These are phyloP conservation scores for Nigrograna mackinnonii DNA, from an alignment of 2,329 filamentous ascomycete genomes.

Conservation along the genomic window DNA sequence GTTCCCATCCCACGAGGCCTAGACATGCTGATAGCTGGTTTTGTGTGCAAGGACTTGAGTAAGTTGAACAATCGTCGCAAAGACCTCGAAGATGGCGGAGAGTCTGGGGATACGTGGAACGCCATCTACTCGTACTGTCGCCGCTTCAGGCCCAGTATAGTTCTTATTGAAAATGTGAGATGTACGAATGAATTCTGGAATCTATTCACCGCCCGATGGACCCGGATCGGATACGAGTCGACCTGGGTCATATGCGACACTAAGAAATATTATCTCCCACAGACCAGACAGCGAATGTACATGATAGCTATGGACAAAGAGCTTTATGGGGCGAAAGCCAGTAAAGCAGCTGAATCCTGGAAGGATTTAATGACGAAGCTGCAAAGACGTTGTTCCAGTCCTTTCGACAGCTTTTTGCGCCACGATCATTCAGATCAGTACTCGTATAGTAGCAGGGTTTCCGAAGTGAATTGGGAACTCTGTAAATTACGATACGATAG, in stretches of 20 bases:
- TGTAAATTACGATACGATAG: constrained; percentile 64
- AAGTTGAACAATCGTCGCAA: constrained; percentile 62
- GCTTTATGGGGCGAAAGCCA: constrained; percentile 15
- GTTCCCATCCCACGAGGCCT: constrained; percentile 59
- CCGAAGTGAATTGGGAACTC: constrained; percentile 55
- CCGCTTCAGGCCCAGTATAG: constrained; percentile 60
- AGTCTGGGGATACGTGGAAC: constrained; percentile 68
- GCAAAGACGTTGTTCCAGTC: constrained; percentile 62
- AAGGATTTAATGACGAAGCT: constrained; percentile 49
- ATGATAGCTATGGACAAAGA: constrained; percentile 48
- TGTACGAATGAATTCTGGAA: constrained; percentile 59
- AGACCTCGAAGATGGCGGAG: constrained; percentile 57
- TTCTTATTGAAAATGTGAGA: constrained; percentile 74
- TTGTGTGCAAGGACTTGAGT: constrained; percentile 78
- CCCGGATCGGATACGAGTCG: constrained; percentile 60
- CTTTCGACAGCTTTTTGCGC: constrained; percentile 65
- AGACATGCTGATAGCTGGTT: constrained; percentile 73
- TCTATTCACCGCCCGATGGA: constrained; percentile 50
- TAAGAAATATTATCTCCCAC: constrained; percentile 74
- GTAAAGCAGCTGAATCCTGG: constrained; percentile 44
- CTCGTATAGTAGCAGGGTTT: constrained; percentile 27
- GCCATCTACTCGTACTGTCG: constrained; percentile 63
- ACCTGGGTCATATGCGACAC: constrained; percentile 61
- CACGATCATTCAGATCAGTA: constrained; percentile 56
- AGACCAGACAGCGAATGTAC: constrained; percentile 57